A percentile compares a stretch with the other conserved stretches of the same genome.
Evolutionary conservation across 768 basidiomycete species (phyloP).

Genomic region (Leccinum uliginosum): DNA sequence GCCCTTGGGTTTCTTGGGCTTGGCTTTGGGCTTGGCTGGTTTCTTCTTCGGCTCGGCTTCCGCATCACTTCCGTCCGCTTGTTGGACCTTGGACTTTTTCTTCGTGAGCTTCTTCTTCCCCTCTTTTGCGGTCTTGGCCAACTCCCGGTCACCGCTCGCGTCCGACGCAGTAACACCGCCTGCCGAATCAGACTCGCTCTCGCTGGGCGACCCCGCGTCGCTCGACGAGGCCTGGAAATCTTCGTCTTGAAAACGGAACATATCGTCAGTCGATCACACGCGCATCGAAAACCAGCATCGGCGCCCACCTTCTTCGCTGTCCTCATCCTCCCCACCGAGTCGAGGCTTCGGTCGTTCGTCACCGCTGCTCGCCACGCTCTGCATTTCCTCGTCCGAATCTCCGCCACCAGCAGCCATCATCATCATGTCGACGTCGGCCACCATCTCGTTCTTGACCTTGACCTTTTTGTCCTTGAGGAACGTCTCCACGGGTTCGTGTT

Average conservation of each 20-base stretch:
- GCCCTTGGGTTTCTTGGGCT: slow-evolving; percentile 37
- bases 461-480: slow-evolving; percentile 91
- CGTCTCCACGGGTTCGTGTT: slow-evolving; percentile 78
- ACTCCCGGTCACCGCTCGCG: slow-evolving; percentile 72
- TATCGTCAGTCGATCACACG: slow-evolving; percentile 5
- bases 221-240: slow-evolving; percentile 87
- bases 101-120: slow-evolving; percentile 35
- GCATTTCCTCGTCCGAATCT: slow-evolving; percentile 80
- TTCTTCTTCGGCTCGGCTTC: slow-evolving; percentile 49
- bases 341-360: slow-evolving; percentile 53
- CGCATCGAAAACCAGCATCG: not conserved
- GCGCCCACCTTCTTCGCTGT: slow-evolving; percentile 66
- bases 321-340: slow-evolving; percentile 56
- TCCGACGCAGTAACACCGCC: slow-evolving; percentile 81
- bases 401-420: slow-evolving; percentile 59
- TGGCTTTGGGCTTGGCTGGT: slow-evolving; percentile 38
- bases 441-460: slow-evolving; percentile 92
- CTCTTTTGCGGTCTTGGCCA: slow-evolving; percentile 39
- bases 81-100: slow-evolving; percentile 42
- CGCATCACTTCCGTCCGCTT: slow-evolving; percentile 40
- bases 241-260: slow-evolving; percentile 50
- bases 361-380: slow-evolving; percentile 71
- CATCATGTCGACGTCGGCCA: slow-evolving; percentile 78
- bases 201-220: slow-evolving; percentile 85
- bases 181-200: slow-evolving; percentile 54